Conservation (phyloP, 371 early-diverging fungal genomes). For the Nematocida sp. region DNA sequence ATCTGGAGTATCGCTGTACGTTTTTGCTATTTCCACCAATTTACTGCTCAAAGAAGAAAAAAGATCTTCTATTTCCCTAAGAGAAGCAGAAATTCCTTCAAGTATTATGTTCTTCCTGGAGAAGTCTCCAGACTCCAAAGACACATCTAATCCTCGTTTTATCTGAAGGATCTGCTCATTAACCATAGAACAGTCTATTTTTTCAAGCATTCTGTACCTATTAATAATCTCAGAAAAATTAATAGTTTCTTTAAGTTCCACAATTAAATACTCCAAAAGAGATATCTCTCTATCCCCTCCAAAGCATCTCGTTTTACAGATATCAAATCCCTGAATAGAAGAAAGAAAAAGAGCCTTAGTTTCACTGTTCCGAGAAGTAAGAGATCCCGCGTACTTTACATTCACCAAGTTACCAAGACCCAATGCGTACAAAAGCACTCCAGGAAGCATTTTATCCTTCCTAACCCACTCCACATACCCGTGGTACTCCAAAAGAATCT, state of each 20-base stretch:
- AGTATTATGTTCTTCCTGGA: constrained; percentile 13
- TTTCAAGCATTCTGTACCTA: background rate
- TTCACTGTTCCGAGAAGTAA: background rate
- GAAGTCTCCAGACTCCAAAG: constrained; percentile 1
- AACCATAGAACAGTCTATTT: background rate
- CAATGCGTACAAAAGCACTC: constrained; percentile 1
- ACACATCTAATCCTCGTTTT: constrained; percentile 19
- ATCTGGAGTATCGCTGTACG: constrained; percentile 32
- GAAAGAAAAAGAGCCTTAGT: constrained; percentile 21
- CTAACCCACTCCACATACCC: background rate
- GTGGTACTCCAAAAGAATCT: background rate
- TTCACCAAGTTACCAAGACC: constrained; percentile 34
- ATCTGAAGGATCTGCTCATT: constrained; percentile 22
- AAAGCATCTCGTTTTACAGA: constrained; percentile 5
- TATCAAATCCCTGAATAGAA: constrained; percentile 11
- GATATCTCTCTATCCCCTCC: no score
- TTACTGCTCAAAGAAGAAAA: background rate
- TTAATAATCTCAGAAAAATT: constrained; percentile 19
- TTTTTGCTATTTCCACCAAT: background rate
- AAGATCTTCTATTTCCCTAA: background rate
- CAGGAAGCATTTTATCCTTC: constrained; percentile 23
- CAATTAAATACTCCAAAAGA: constrained; percentile 33
- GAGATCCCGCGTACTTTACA: constrained; percentile 25
- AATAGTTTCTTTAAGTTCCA: background rate
- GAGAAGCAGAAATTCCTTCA: background rate